Conservation (phyloP, 129 eudicot genomes). For the Scalesia atractyloides region DNA sequence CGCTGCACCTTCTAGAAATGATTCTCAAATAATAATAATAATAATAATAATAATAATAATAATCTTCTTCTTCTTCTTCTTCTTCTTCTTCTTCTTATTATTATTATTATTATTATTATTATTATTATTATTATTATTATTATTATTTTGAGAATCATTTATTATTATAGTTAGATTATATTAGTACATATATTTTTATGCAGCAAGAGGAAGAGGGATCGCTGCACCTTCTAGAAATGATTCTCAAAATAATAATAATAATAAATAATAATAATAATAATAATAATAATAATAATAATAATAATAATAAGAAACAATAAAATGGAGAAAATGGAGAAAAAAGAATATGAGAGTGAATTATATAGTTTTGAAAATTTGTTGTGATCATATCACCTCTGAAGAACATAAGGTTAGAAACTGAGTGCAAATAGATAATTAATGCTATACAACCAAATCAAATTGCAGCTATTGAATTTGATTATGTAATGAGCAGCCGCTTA, state of each 20-base stretch:
- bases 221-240: conserved; percentile 56
- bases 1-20: conserved; percentile 55
- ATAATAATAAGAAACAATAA: not conserved
- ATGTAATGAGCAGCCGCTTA: not conserved
- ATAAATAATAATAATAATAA: not conserved
- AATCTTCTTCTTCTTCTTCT: too few relatives aligned
- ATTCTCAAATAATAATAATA: too few relatives aligned
- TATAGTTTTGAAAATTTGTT: not conserved
- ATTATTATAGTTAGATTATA: not conserved
- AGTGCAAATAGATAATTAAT: not conserved
- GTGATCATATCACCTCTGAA: not conserved
- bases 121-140: too few relatives aligned
- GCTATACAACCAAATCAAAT: not conserved
- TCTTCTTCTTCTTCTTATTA: too few relatives aligned
- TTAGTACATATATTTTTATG: not conserved
- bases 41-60: too few relatives aligned
- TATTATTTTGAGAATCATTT: conserved; percentile 49
- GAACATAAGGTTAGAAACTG: not conserved
- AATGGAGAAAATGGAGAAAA: not conserved
- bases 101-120: too few relatives aligned
- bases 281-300: not conserved
- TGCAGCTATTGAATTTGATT: not conserved
- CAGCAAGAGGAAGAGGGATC: conserved; percentile 71
- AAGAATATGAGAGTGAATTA: not conserved
- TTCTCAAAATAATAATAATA: too few relatives aligned